Conservation (phyloP, 148 eudicot species). For the Vaccinium darrowii region DNA sequence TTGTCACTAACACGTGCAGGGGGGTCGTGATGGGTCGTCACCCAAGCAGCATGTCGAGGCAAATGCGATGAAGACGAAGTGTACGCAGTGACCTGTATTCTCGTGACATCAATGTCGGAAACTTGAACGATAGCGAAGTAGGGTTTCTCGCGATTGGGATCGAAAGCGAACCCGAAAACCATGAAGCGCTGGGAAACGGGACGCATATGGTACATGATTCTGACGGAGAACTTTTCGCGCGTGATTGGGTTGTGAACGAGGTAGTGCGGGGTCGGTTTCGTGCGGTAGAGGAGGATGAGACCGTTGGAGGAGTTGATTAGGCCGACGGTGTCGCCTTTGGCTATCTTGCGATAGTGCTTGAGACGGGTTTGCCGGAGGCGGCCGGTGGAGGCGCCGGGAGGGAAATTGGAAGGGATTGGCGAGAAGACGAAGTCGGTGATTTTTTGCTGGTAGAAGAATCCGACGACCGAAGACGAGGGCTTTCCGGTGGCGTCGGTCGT, state of each 20-base stretch:
- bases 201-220: not conserved
- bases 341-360: not conserved
- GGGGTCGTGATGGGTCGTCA: not conserved
- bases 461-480: not conserved
- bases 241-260: not conserved
- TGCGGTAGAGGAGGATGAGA: not conserved
- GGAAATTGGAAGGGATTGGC: not conserved
- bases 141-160: not conserved
- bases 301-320: not conserved
- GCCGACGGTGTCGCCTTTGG: not conserved
- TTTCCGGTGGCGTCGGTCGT: not conserved
- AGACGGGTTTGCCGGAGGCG: not conserved
- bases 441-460: not conserved
- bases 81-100: not conserved
- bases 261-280: not conserved
- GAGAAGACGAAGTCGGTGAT: not conserved
- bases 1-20: not conserved
- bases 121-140: not conserved
- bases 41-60: not conserved
- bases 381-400: not conserved
- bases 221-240: not conserved
- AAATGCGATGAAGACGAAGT: not conserved
- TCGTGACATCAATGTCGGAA: not conserved
- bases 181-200: not conserved
- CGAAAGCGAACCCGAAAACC: not conserved